These are phyloP conservation scores for Talaromyces borbonicus DNA, from an alignment of 495 filamentous ascomycete genomes.

Conservation along the genomic window DNA sequence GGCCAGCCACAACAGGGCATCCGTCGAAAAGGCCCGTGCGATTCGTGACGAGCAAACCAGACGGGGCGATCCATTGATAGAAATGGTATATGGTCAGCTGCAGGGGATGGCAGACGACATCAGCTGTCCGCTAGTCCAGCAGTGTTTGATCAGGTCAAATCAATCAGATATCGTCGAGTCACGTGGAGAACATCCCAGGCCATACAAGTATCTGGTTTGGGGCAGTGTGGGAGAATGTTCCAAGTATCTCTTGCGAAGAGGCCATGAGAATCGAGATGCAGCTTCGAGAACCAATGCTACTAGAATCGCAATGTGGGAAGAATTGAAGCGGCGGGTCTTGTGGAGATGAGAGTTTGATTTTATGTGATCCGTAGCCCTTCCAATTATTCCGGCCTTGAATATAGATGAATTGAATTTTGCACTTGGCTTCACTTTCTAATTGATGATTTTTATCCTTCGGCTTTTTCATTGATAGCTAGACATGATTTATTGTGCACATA, in stretches of 20 bases:
- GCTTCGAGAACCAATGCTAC: constrained; percentile 57
- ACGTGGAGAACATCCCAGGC: constrained; percentile 34
- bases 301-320: constrained; percentile 50
- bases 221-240: constrained; percentile 71
- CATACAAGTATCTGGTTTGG: constrained; percentile 76
- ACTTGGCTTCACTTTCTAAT: too few species aligned
- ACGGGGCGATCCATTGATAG: constrained; percentile 27
- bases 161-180: not conserved
- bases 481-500: too few species aligned
- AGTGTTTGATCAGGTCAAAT: constrained; percentile 12
- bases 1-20: constrained; percentile 29
- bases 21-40: constrained; percentile 29
- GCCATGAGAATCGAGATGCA: constrained; percentile 73
- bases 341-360: not conserved
- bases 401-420: too few species aligned
- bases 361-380: too few species aligned
- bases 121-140: constrained; percentile 58
- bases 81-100: constrained; percentile 70
- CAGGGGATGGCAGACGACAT: constrained; percentile 93
- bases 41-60: constrained; percentile 32
- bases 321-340: constrained; percentile 43
- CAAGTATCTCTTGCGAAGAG: constrained; percentile 67
- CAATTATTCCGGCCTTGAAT: too few species aligned
- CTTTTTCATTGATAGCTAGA: too few species aligned
- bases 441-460: too few species aligned